Evolutionary conservation across 768 basidiomycete species (phyloP), one percentile per base, ranked within the genome.

Genomic region (Mycena amicta): DNA sequence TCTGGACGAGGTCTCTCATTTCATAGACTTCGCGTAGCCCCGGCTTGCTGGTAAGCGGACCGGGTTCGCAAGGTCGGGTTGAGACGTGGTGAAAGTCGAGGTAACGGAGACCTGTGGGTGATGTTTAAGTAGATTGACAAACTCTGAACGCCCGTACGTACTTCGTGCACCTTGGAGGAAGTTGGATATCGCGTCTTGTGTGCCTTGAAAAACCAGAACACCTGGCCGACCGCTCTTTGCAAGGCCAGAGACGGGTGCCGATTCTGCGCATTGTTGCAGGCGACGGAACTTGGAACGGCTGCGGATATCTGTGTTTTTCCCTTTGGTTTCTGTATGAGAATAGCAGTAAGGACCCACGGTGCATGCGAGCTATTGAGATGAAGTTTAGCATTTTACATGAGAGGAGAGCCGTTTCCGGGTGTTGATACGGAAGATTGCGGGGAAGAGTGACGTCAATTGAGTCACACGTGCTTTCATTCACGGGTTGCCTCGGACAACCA

Each of bases 151-250:
- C 33, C 29, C 23, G 22, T 2, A 55, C 69, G 26, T 45, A 78
- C 79, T 75, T 66, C 74, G 66, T 28, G 67, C 75, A 51, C 72
- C 67, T 56, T 75, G 72, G 12, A 80, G 66, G 57, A 80, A 80
- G 6, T 64, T 59, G 20, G 71, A 68, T 33, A 79, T 74, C 29
- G 68, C 66, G 26, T 68, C 63, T 46, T 71, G 72, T 30, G 62
- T 66, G 8, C 77, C 77, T 23, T 79, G 71, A 52, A 79, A 77
- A 5, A 80, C 72, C 4, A 79, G 71, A 39, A 80, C 71, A 2
- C 78, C 79, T 0, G 78, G 78, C 60, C 70, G 75, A 5, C 79
- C 77, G 53, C 67, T 75, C 76, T 80, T 80, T 29, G 75, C 78
- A 13, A 77, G 67, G 18, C 79, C 79, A 8, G 76, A 78, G 26